Percentiles rank a stretch among this genome's conserved stretches.
Evolutionary conservation across 495 filamentous ascomycete species (phyloP).

Genomic region (Daldinia childiae): DNA sequence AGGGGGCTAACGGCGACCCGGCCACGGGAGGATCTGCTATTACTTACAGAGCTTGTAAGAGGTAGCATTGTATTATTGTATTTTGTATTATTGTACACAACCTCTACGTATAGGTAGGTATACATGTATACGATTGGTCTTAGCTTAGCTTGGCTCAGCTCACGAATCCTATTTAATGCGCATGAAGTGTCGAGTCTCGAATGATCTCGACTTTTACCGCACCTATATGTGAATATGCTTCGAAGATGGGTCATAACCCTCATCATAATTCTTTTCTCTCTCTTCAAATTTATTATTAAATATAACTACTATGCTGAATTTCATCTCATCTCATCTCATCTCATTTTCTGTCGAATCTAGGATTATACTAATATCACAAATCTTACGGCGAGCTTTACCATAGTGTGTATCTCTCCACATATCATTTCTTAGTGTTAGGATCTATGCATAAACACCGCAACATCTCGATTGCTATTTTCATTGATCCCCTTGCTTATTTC

Average conservation of each 20-base stretch:
- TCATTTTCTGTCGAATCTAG: neutral
- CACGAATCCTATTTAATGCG: constrained; percentile 38
- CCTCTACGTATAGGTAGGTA: neutral
- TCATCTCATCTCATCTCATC: neutral
- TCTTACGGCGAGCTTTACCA: constrained; percentile 1
- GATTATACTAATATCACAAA: neutral
- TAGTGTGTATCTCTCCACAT: constrained; percentile 19
- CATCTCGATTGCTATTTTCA: constrained; percentile 28
- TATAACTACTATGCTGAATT: neutral
- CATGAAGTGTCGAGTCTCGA: constrained; percentile 26
- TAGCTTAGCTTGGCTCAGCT: constrained; percentile 34
- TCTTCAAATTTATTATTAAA: neutral
- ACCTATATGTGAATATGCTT: neutral
- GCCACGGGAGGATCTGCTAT: constrained; percentile 43
- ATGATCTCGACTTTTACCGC: neutral
- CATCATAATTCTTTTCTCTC: neutral
- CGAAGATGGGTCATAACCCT: no score
- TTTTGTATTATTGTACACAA: constrained; percentile 9
- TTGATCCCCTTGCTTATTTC: constrained; percentile 31
- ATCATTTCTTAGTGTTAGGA: constrained; percentile 10
- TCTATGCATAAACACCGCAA: constrained; percentile 33
- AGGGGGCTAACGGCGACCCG: constrained; percentile 38
- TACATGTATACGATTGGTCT: constrained; percentile 8
- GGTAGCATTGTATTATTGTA: constrained; percentile 1
- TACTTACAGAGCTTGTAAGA: constrained; percentile 28